Percentiles rank a stretch among this genome's conserved stretches.
phyloP scores from a whole-genome alignment of 2,329 filamentous ascomycete species.

The Cordyceps javanica region DNA sequence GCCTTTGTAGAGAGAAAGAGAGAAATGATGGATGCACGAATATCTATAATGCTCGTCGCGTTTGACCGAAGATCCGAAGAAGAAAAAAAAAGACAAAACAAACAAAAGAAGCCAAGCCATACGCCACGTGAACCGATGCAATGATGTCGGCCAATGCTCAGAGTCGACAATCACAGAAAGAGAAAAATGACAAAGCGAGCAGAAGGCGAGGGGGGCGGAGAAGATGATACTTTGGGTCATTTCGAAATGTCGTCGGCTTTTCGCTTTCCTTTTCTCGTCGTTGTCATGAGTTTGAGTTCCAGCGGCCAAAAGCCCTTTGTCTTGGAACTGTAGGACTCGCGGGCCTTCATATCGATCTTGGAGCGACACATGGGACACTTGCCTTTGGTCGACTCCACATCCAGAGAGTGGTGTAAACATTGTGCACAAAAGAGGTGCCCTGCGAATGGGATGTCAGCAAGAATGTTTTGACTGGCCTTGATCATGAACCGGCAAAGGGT shows the following conservation, averaged over 20 bases:
- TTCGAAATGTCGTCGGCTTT: slow-evolving; percentile 26
- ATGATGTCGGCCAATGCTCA: too few relatives aligned
- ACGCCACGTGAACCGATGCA: background rate
- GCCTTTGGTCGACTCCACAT: slow-evolving; percentile 48
- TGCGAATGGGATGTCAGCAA: slow-evolving; percentile 23
- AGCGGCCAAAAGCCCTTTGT: slow-evolving; percentile 52
- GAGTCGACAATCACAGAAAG: too few relatives aligned
- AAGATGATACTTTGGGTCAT: too few relatives aligned
- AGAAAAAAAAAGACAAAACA: background rate
- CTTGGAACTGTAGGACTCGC: slow-evolving; percentile 34
- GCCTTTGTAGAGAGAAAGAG: background rate
- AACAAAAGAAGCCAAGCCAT: background rate
- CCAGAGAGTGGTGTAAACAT: slow-evolving; percentile 55
- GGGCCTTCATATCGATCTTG: slow-evolving; percentile 45
- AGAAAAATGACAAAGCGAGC: background rate
- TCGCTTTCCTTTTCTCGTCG: slow-evolving; percentile 43
- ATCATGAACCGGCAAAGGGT: background rate
- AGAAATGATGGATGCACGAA: background rate
- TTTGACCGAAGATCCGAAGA: background rate
- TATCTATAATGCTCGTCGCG: background rate
- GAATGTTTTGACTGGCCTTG: background rate
- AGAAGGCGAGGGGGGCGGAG: background rate
- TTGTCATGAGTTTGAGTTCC: slow-evolving; percentile 57
- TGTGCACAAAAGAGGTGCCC: slow-evolving; percentile 60
- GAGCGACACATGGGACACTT: slow-evolving; percentile 60